phyloP scores from a whole-genome alignment of 2,329 filamentous ascomycete genomes.

The Arachnomyces sp. region DNA sequence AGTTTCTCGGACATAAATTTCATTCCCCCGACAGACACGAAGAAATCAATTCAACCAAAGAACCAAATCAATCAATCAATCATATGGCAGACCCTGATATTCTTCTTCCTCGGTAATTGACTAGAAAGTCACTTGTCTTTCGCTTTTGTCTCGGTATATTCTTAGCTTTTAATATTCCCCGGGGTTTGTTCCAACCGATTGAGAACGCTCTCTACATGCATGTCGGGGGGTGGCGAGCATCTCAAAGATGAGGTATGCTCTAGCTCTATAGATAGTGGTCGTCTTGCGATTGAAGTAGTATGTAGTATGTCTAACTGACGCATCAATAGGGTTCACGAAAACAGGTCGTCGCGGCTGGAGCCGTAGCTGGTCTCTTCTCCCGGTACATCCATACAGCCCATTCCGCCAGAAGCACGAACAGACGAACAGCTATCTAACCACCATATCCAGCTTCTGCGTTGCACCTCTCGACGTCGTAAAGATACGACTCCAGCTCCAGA shows the following conservation, averaged over 20 bases:
- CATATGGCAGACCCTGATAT: too few relatives aligned
- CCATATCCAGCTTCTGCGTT: conserved; percentile 68
- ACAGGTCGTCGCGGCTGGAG: conserved; percentile 59
- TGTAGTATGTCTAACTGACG: background rate
- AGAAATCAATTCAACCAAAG: too few relatives aligned
- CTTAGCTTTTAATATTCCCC: conserved; percentile 13
- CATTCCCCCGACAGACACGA: too few relatives aligned
- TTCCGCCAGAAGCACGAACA: too few relatives aligned
- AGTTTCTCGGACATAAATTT: too few relatives aligned
- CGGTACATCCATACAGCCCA: conserved; percentile 47
- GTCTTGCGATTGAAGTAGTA: conserved; percentile 2
- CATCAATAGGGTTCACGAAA: conserved; percentile 52
- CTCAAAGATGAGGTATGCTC: conserved; percentile 60
- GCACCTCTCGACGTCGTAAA: conserved; percentile 96
- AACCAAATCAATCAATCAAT: too few relatives aligned
- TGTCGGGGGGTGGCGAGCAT: conserved; percentile 55
- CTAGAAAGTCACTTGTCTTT: conserved; percentile 4
- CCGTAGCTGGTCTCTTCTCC: conserved; percentile 74
- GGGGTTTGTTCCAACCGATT: conserved; percentile 11
- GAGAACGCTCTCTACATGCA: conserved; percentile 39
- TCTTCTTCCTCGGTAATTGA: conserved; percentile 1
- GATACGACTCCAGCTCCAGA: conserved; percentile 91
- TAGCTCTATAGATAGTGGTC: background rate
- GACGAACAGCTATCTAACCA: background rate
- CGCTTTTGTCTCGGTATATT: background rate